Base-by-base conservation (phyloP, 805 yeast genomes). In the Candida qinlingensis region DNA sequence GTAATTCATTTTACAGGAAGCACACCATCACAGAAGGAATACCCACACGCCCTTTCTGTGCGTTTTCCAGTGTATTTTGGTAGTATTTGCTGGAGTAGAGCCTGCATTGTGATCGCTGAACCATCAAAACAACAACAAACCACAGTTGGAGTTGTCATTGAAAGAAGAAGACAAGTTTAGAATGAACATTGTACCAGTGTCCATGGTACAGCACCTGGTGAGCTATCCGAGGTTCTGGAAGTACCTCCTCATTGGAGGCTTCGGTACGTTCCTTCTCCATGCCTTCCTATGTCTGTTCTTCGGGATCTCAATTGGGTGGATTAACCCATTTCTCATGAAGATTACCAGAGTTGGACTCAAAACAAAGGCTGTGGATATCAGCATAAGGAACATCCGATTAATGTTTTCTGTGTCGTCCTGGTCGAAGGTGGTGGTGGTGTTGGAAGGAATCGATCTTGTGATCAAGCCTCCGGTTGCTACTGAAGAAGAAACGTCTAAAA, bases 261-360 rank as follows among this genome's bases (percentile, higher is more conserved):
- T 9, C 8, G 13, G n/a, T 5, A 12, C 34, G 5, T 35, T 30
- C 3, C 5, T 38, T 2, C 19, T 50, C 2, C 57, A 52, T 12
- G 7, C 37, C 5, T 13, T 45, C 1, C 46, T 60, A 5, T 53
- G 58, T 31, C 9, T 36, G 6, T 40, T 44, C 1, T 54, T 62
- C 37, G 69, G 70, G 0, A 42, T 67, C 5, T 52, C 58, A 8
- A 52, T 65, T 11, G 63, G 65, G 5, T 53, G 53, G 37, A 39
- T 67, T 42, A 64, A 68, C 41, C 61, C 66, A 0, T 59, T 67
- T 30, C 47, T 54, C 10, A 46, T 62, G 47, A 55, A 55, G 37
- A 29, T 64, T 6, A 44, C 49, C 40, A 46, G 52, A 5, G 29
- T 64, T 6, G 50, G 48, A 0, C 37, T 57, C 26, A 42, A 47